phyloP scores from a whole-genome alignment of 495 filamentous ascomycete genomes.

The Penicillium simplicissimum region DNA sequence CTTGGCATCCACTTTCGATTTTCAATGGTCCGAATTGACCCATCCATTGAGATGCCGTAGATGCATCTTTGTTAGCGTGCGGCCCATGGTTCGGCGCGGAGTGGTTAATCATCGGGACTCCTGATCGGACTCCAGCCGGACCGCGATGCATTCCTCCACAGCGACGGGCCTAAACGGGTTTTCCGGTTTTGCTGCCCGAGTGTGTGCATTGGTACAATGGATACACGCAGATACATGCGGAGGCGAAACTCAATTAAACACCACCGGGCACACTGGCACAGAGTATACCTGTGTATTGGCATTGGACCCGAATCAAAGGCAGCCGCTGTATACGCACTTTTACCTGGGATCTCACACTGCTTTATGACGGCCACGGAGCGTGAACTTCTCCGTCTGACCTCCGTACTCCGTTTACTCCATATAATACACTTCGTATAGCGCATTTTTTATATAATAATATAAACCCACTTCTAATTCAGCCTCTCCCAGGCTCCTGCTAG shows the following conservation, averaged over 20 bases:
- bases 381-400: background rate
- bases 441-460: background rate
- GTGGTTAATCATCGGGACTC: slow-evolving; percentile 1
- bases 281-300: too few species aligned
- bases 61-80: background rate
- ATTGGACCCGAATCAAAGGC: background rate
- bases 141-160: slow-evolving; percentile 6
- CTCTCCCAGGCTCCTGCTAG: too few species aligned
- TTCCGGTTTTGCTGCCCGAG: background rate
- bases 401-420: background rate
- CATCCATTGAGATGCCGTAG: background rate
- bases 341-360: background rate
- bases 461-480: too few species aligned
- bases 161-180: slow-evolving; percentile 7
- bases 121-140: slow-evolving; percentile 12
- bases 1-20: background rate
- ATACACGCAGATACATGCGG: background rate
- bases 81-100: slow-evolving; percentile 7
- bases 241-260: background rate
- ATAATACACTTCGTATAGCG: slow-evolving; percentile 1
- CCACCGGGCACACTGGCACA: background rate
- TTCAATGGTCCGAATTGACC: background rate
- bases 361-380: background rate
- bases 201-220: background rate
- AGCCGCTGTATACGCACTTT: background rate